Conservation (phyloP, 345 rosid genomes). For the Garcia nutans region DNA sequence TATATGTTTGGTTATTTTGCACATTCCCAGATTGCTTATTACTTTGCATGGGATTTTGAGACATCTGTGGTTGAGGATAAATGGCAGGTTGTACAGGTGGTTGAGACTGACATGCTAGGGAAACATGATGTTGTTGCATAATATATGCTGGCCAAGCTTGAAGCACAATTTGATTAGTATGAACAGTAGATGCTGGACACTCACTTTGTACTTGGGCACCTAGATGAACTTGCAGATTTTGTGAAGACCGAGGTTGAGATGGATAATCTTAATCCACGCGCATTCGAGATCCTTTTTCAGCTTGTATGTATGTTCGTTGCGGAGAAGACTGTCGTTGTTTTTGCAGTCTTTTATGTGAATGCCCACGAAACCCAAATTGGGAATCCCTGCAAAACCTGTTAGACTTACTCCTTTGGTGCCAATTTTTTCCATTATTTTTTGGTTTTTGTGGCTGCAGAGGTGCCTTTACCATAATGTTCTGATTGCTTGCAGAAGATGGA, state of each 20-base stretch:
- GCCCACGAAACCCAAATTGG: constrained; percentile 46
- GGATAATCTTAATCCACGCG: constrained; percentile 26
- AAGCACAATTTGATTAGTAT: constrained; percentile 27
- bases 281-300: constrained; percentile 30
- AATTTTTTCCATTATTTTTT: constrained; percentile 26
- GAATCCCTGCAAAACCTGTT: constrained; percentile 44
- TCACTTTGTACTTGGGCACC: constrained; percentile 33
- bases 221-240: constrained; percentile 29
- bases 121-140: constrained; percentile 40
- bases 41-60: constrained; percentile 46
- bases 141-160: constrained; percentile 40
- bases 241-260: constrained; percentile 29
- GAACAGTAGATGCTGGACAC: constrained; percentile 29
- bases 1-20: constrained; percentile 55
- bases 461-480: constrained; percentile 19
- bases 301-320: constrained; percentile 20
- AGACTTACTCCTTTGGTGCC: constrained; percentile 37
- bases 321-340: constrained; percentile 39
- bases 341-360: constrained; percentile 38
- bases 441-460: constrained; percentile 21
- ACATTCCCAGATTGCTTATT: constrained; percentile 42
- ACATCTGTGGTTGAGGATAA: constrained; percentile 43
- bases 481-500: constrained; percentile 35
- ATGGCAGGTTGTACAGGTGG: constrained; percentile 30
- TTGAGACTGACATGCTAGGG: constrained; percentile 38